Evolutionary conservation across 2,329 filamentous ascomycete genomes (phyloP).

Genomic region (Pseudopyricularia cyperi): DNA sequence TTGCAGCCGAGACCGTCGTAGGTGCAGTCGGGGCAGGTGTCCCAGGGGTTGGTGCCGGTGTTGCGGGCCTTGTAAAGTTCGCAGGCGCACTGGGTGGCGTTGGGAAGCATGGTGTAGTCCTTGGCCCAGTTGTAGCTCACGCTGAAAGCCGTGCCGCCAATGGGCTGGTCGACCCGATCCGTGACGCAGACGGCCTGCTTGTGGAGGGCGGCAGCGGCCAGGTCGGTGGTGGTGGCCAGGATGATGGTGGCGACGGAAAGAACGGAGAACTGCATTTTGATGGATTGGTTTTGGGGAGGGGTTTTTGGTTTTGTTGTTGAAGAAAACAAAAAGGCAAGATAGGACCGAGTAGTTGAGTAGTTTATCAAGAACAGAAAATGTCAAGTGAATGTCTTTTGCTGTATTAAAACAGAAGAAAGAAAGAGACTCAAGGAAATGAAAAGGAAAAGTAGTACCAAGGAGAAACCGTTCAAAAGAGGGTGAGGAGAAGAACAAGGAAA

Average conservation of each 20-base stretch:
- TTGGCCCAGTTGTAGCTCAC: not conserved
- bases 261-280: not conserved
- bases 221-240: not conserved
- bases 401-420: too few relatives aligned
- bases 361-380: not conserved
- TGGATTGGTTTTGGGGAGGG: not conserved
- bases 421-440: too few relatives aligned
- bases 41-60: conserved; percentile 9
- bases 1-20: conserved; percentile 6
- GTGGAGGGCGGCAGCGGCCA: not conserved
- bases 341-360: too few relatives aligned
- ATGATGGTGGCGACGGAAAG: not conserved
- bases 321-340: too few relatives aligned
- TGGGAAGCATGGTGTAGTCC: not conserved
- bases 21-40: conserved; percentile 8
- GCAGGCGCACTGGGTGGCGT: conserved; percentile 7
- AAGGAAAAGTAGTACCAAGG: too few relatives aligned
- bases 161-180: not conserved
- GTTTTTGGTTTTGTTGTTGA: too few relatives aligned
- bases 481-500: too few relatives aligned
- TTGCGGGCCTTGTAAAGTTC: conserved; percentile 6
- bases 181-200: not conserved
- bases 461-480: too few relatives aligned
- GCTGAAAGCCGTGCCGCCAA: not conserved
- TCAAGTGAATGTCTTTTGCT: not conserved